These are phyloP conservation scores for Rhododendron griersonianum DNA, from an alignment of 148 eudicot genomes.

Conservation along the genomic window DNA sequence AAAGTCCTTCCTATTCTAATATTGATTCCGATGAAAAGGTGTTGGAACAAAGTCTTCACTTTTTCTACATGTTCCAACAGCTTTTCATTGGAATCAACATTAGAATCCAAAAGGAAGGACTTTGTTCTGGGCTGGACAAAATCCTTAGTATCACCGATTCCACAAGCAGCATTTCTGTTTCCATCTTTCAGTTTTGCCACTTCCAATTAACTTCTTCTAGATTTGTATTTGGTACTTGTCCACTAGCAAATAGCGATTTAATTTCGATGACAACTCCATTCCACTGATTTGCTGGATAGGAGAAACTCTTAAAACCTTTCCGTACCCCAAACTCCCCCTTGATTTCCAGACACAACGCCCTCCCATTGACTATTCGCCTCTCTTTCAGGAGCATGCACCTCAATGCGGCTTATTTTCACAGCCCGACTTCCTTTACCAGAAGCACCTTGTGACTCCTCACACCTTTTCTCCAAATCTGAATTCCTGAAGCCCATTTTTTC, in stretches of 20 bases:
- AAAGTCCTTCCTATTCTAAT: too few species aligned
- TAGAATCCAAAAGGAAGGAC: background rate
- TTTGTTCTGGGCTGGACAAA: too few species aligned
- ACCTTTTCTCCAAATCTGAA: slow-evolving; percentile 37
- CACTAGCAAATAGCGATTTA: background rate
- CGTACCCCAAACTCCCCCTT: background rate
- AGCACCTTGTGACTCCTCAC: slow-evolving; percentile 13
- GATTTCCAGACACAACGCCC: background rate
- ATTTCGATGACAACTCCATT: slow-evolving; percentile 25
- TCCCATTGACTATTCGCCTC: slow-evolving; percentile 14
- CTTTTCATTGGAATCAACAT: background rate
- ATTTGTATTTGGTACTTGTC: background rate
- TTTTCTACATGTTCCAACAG: background rate
- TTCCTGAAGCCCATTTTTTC: slow-evolving; percentile 1
- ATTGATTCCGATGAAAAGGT: too few species aligned
- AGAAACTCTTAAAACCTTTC: background rate
- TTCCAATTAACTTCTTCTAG: background rate
- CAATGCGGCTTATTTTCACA: background rate
- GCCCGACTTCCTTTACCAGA: background rate
- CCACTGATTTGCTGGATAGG: slow-evolving; percentile 4
- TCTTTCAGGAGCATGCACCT: background rate
- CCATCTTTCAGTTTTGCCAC: background rate
- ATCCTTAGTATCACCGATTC: too few species aligned
- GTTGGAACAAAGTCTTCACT: too few species aligned
- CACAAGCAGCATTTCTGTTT: background rate